Conservation (phyloP, 768 basidiomycete species). For the Mycena rosella region DNA sequence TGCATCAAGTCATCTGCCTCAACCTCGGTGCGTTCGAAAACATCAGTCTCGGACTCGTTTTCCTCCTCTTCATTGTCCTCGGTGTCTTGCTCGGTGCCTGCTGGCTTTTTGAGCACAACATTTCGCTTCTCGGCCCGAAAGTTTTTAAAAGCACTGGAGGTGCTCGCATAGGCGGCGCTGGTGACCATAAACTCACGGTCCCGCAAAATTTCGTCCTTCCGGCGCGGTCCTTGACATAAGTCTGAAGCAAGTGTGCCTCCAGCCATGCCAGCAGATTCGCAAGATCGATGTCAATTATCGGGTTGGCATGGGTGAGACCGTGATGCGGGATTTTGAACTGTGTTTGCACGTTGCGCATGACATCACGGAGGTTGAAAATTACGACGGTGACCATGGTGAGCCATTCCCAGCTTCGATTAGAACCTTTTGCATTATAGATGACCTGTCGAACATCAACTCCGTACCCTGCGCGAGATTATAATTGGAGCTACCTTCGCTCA, state of each 20-base stretch:
- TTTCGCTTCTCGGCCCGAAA: constrained; percentile 29
- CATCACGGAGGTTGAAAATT: too few species aligned
- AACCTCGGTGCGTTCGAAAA: neutral
- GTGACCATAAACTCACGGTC: constrained; percentile 30
- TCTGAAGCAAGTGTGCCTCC: constrained; percentile 23
- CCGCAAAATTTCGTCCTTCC: constrained; percentile 13
- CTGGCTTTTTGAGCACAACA: constrained; percentile 1
- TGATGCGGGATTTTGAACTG: too few species aligned
- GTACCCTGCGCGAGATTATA: too few species aligned
- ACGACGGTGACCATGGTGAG: too few species aligned
- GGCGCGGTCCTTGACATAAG: constrained; percentile 18
- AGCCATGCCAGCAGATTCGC: constrained; percentile 24
- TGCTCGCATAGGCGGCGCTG: constrained; percentile 34
- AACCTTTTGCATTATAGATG: too few species aligned
- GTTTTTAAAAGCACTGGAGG: constrained; percentile 25
- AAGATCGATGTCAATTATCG: too few species aligned
- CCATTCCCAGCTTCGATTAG: too few species aligned
- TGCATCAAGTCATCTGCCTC: constrained; percentile 23
- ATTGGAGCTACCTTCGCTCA: too few species aligned
- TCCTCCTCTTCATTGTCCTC: neutral
- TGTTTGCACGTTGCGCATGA: too few species aligned
- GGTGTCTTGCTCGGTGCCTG: neutral
- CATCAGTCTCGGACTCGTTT: neutral
- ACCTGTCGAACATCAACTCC: too few species aligned
- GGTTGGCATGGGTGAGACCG: too few species aligned